phyloP scores from a whole-genome alignment of 176 grass and related monocot species.

The Bromus sterilis region DNA sequence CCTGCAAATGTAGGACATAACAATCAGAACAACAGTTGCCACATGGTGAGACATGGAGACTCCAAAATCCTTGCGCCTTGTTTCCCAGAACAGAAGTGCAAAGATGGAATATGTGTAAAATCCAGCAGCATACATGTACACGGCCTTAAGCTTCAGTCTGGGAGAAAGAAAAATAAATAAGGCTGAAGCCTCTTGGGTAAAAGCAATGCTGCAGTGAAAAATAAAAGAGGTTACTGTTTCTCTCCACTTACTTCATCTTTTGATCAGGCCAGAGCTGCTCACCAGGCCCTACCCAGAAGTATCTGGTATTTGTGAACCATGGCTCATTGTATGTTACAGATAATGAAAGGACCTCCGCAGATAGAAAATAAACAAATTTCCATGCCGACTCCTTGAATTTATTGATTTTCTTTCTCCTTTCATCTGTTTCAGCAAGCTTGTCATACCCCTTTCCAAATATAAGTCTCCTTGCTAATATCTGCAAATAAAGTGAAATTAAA shows the following conservation, averaged over 20 bases:
- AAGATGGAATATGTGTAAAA: constrained; percentile 98
- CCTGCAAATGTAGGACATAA: constrained; percentile 86
- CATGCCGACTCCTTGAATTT: constrained; percentile 96
- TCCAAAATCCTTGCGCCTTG: constrained; percentile 67
- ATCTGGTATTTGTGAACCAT: constrained; percentile 74
- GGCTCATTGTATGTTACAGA: constrained; percentile 81
- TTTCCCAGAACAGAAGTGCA: constrained; percentile 93
- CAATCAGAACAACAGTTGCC: constrained; percentile 68
- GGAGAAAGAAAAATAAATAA: constrained; percentile 16
- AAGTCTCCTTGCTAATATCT: constrained; percentile 58
- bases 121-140: constrained; percentile 89
- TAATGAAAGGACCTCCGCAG: constrained; percentile 61
- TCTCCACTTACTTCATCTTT: constrained; percentile 62
- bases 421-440: constrained; percentile 48
- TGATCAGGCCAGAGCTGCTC: constrained; percentile 92
- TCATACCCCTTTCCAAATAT: constrained; percentile 52
- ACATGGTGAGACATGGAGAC: constrained; percentile 90
- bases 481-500: constrained; percentile 7
- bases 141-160: constrained; percentile 82
- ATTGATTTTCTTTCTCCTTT: constrained; percentile 61
- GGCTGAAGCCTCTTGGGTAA: background rate
- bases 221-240: background rate
- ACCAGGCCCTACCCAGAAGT: constrained; percentile 85
- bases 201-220: constrained; percentile 5
- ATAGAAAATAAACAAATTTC: constrained; percentile 92